Evolutionary conservation across 768 basidiomycete genomes (phyloP), one percentile per base, ranked within the genome.

Genomic region (Pleurotus salmoneostramineus): DNA sequence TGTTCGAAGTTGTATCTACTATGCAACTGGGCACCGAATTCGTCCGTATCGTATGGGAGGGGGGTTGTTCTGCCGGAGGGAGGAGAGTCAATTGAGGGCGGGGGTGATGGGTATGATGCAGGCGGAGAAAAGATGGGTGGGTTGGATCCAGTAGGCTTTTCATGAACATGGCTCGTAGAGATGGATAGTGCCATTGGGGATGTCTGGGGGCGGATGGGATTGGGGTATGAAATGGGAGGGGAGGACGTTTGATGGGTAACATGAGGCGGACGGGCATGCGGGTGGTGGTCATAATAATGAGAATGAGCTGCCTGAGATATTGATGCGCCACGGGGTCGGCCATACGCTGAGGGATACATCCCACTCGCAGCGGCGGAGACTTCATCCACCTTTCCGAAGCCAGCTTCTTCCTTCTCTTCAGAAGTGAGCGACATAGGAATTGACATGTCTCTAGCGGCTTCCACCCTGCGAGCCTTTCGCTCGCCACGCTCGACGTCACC

Each of bases 401-500:
- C 70, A 5, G 73, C 69, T 32, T 74, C 75, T 5, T 71, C 72
- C 27, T 76, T 73, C 8, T 71, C 70, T 27, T 75, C 80, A 7
- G 66, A 69, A 71, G 83, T 71, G 54, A 88, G 66, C 37, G 87
- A 88, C 21, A 76, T 82, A 0, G 92, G 92, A 27, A 94, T 74
- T 69, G 83, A 77, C 66, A 90, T 68, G 35, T 87, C 85, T 55
- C 83, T 77, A 36, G 82, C 80, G 2, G 88, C 89, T 64, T 91
- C 89, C 14, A 92, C 83, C 56, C 89, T 76, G 58, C 89, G 77
- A 77, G 93, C 81, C 74, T 87, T 89, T 70, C 88, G 89, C 78
- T 99, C 97, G 34, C 96, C 96, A 65, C 83, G 85, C 66, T 93
- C 95, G 8, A 98, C 93, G 63, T 97, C 95, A 21, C 82, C 76